Conservation (phyloP, 805 yeast genomes). For the Saccharomyces cerevisiae region DNA sequence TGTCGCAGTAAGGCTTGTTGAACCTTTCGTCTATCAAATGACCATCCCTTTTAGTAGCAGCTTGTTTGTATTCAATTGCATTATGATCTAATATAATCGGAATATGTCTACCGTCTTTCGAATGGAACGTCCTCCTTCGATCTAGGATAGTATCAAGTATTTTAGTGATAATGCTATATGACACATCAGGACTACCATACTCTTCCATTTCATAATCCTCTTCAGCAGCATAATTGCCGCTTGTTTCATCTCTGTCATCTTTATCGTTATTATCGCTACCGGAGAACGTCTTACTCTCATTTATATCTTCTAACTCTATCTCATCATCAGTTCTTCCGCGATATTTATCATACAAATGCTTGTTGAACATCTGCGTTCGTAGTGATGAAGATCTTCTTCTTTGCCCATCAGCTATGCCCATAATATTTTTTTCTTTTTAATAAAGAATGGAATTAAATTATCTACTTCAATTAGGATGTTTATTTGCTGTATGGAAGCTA, state of each 20-base stretch:
- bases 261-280: background rate
- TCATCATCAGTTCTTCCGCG: constrained; percentile 8
- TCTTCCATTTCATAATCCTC: constrained; percentile 4
- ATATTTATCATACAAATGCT: constrained; percentile 24
- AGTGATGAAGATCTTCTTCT: constrained; percentile 27
- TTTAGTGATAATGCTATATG: constrained; percentile 6
- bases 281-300: constrained; percentile 2
- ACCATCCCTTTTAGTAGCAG: constrained; percentile 10
- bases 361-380: constrained; percentile 30
- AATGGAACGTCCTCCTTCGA: constrained; percentile 39
- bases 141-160: constrained; percentile 35
- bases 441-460: background rate
- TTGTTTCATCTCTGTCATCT: constrained; percentile 3
- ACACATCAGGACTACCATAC: background rate
- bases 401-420: constrained; percentile 6
- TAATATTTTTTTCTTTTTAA: background rate
- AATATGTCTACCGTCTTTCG: constrained; percentile 66
- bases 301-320: constrained; percentile 11
- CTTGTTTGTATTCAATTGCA: constrained; percentile 14
- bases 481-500: background rate
- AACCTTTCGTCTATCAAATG: constrained; percentile 60
- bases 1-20: constrained; percentile 50
- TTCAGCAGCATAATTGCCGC: constrained; percentile 2
- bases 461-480: background rate
- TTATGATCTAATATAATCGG: constrained; percentile 49